phyloP scores from a whole-genome alignment of 1,284 basidiomycete species.

The Ganoderma sinense region DNA sequence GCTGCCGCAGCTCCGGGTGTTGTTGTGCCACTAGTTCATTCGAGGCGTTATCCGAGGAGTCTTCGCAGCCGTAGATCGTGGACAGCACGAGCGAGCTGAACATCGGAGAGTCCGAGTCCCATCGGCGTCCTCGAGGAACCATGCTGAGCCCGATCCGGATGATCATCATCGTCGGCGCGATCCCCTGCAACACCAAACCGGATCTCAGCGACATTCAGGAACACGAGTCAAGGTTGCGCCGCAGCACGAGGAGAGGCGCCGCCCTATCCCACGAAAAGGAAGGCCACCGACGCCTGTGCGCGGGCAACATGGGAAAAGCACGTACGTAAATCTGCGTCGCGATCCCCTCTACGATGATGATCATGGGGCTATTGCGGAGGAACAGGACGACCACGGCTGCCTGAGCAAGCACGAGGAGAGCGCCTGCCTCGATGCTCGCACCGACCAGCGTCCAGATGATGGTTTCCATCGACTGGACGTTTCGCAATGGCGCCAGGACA shows the following conservation, averaged over 20 bases:
- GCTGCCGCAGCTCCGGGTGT: neutral
- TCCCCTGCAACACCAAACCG: conserved; percentile 18
- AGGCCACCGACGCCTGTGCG: neutral
- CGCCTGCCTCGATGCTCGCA: conserved; percentile 26
- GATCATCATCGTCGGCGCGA: conserved; percentile 29
- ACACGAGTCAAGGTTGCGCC: neutral
- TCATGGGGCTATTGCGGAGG: conserved; percentile 15
- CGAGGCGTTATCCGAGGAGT: conserved; percentile 1
- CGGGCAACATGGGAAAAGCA: neutral
- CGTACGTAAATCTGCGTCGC: conserved; percentile 31
- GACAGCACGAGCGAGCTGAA: conserved; percentile 27
- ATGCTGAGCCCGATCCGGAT: conserved; percentile 24
- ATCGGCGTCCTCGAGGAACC: conserved; percentile 21
- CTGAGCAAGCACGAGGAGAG: conserved; percentile 23
- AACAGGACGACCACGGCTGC: conserved; percentile 18
- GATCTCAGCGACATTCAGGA: neutral
- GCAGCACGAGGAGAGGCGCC: neutral
- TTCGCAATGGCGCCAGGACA: conserved; percentile 17
- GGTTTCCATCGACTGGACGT: conserved; percentile 19
- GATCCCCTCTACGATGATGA: conserved; percentile 24
- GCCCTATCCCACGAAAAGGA: neutral
- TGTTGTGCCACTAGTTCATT: neutral
- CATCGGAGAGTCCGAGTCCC: conserved; percentile 20
- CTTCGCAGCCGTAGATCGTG: conserved; percentile 14
- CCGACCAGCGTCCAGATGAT: conserved; percentile 17